Evolutionary conservation across 495 filamentous ascomycete species (phyloP).

Genomic region (Aspergillus homomorphus): DNA sequence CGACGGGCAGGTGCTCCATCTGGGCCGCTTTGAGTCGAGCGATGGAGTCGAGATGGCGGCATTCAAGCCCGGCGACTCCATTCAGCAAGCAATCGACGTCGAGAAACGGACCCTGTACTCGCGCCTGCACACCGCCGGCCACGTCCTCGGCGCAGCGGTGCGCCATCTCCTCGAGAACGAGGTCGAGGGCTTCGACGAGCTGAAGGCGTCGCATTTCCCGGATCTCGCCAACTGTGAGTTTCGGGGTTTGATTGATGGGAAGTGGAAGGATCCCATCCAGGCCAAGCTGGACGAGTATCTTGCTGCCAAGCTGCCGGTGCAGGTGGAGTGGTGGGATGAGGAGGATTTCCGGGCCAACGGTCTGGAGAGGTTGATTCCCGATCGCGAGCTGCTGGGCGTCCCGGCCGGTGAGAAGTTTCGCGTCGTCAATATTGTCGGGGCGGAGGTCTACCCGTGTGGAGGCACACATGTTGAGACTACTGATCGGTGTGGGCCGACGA

Average conservation of each 20-base stretch:
- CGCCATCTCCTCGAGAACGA: constrained; percentile 49
- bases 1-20: constrained; percentile 54
- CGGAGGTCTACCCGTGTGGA: constrained; percentile 61
- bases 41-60: neutral
- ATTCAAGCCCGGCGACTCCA: constrained; percentile 35
- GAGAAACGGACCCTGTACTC: constrained; percentile 55
- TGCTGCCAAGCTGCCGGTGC: constrained; percentile 47
- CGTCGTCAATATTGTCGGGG: constrained; percentile 55
- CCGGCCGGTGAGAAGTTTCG: constrained; percentile 47
- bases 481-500: constrained; percentile 48
- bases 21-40: constrained; percentile 44
- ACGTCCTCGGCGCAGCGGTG: constrained; percentile 58
- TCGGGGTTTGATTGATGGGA: constrained; percentile 55
- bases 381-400: constrained; percentile 33
- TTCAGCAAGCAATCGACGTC: constrained; percentile 51
- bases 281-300: constrained; percentile 49
- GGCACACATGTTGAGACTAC: constrained; percentile 61
- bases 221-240: constrained; percentile 59
- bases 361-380: constrained; percentile 50
- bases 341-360: constrained; percentile 41
- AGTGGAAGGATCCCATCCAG: constrained; percentile 57
- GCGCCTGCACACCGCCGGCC: constrained; percentile 62
- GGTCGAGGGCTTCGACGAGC: constrained; percentile 51
- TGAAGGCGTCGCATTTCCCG: constrained; percentile 63
- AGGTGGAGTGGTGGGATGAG: constrained; percentile 59